Conservation (phyloP, 2,329 filamentous ascomycete species). For the Fusarium sulawesiense region DNA sequence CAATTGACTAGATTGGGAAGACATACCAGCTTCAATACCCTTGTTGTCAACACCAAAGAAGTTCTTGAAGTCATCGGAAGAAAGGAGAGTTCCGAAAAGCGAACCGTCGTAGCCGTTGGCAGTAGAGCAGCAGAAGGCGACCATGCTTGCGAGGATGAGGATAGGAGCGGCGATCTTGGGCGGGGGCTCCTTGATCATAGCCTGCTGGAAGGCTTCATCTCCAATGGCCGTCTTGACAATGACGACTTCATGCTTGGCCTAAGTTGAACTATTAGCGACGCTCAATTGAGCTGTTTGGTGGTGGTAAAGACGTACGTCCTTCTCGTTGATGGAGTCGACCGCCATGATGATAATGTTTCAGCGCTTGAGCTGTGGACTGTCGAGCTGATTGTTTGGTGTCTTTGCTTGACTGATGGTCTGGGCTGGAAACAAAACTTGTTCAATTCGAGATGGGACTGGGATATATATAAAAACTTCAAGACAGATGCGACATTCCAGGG, state of each 20-base stretch:
- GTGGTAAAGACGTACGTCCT: slow-evolving; percentile 9
- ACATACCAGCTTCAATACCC: slow-evolving; percentile 42
- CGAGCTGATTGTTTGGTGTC: slow-evolving; percentile 1
- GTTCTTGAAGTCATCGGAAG: slow-evolving; percentile 59
- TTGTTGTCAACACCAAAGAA: slow-evolving; percentile 54
- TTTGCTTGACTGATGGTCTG: slow-evolving; percentile 19
- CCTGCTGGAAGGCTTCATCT: slow-evolving; percentile 46
- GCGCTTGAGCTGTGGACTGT: slow-evolving; percentile 9
- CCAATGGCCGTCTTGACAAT: slow-evolving; percentile 42
- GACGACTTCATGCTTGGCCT: slow-evolving; percentile 22
- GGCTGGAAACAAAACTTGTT: not conserved
- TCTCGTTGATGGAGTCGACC: slow-evolving; percentile 35
- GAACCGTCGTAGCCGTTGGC: slow-evolving; percentile 59
- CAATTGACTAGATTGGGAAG: not conserved
- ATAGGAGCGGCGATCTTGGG: slow-evolving; percentile 27
- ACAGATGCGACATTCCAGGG: not conserved
- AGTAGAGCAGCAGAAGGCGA: slow-evolving; percentile 48
- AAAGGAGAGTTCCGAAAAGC: slow-evolving; percentile 61
- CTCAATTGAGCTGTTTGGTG: not conserved
- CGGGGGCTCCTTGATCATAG: slow-evolving; percentile 48
- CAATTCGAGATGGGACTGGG: not conserved
- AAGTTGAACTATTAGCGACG: not conserved
- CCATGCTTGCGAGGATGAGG: slow-evolving; percentile 40
- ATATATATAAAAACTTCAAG: slow-evolving; percentile 30
- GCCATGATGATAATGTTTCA: slow-evolving; percentile 36